Evolutionary conservation across 805 yeast species (phyloP), one percentile per base, ranked within the genome.

Genomic region (Candida piceae): DNA sequence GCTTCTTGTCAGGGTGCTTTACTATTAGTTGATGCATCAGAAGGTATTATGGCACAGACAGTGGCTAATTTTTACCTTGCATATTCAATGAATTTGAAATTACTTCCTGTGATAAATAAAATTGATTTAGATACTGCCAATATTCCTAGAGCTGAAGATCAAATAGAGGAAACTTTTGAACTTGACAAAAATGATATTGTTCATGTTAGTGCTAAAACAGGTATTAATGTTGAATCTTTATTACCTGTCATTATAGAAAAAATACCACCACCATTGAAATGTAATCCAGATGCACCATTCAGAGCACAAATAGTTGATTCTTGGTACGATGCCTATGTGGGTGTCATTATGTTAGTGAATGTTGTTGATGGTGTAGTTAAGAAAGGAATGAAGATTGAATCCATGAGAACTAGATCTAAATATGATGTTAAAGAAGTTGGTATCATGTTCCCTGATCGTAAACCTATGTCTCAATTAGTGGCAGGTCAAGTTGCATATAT

Each of bases 31-130:
- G 98, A 93, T 66, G 97, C 97, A 2, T 73, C 90, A 2, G 97
- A 93, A 54, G 97, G 97, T 35, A 88, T 90, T 4, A 97, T 88
- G 58, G 97, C 97, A 0, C 98, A 90, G 58, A 93, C 98, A 0
- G 97, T 90, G n/a, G 97, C 98, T 17, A 90, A 93, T 58, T 90
- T 85, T 62, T 86, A 82, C 53, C 67, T 90, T 38, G 98, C 97
- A 0, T 83, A 84, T 54, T 81, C 90, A 39, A 73, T 87, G 78
- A 84, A 81, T 8, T 70, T 93, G 44, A 78, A 79, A 47, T 65
- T 90, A 45, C 70, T 90, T 1, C 97, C 98, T 0, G 86, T 90
- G 13, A 84, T 90, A 34, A 90, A 90, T 64, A 90, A 90, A 54
- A 83, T 90, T 32, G 98, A 90, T 62, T 64, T 90, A 36, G 93